These are phyloP conservation scores for Ophiostoma quercus DNA, from an alignment of 2,329 filamentous ascomycete genomes.

Conservation along the genomic window DNA sequence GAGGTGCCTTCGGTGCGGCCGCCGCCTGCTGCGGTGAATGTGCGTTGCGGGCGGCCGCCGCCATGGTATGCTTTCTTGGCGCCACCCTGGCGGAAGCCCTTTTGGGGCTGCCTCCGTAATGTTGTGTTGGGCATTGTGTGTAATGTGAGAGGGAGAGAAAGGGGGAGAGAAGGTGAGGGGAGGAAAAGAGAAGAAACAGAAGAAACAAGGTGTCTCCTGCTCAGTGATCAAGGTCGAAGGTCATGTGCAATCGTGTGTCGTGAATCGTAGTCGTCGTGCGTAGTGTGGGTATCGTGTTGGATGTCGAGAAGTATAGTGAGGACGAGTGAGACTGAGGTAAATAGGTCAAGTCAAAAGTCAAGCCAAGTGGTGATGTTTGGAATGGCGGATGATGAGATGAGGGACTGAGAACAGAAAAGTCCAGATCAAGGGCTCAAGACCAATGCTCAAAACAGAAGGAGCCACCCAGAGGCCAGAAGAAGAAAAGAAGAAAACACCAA, in stretches of 20 bases:
- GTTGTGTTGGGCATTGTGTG: slow-evolving; percentile 54
- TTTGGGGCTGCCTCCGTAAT: slow-evolving; percentile 52
- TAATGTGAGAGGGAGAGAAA: not conserved
- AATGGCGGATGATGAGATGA: not conserved
- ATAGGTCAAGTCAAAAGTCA: not conserved
- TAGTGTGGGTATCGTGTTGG: slow-evolving; percentile 19
- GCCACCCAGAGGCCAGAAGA: slow-evolving; percentile 9
- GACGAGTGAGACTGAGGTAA: not conserved
- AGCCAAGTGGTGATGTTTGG: not conserved
- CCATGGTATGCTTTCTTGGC: slow-evolving; percentile 69
- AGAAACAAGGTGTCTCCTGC: not conserved
- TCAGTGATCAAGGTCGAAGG: not conserved
- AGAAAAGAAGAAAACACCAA: slow-evolving; percentile 12
- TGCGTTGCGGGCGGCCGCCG: slow-evolving; percentile 55
- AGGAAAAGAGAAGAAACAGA: not conserved
- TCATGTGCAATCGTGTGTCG: not conserved
- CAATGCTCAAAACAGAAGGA: slow-evolving; percentile 4
- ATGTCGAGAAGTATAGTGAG: not conserved
- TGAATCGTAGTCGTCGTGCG: slow-evolving; percentile 18
- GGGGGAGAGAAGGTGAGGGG: not conserved
- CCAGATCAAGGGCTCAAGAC: not conserved
- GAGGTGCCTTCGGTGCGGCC: slow-evolving; percentile 79
- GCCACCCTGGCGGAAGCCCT: slow-evolving; percentile 59
- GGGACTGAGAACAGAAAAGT: not conserved
- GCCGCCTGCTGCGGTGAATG: slow-evolving; percentile 71